These are phyloP conservation scores for Ogataea methanolica DNA, from an alignment of 805 yeast genomes.

Conservation along the genomic window DNA sequence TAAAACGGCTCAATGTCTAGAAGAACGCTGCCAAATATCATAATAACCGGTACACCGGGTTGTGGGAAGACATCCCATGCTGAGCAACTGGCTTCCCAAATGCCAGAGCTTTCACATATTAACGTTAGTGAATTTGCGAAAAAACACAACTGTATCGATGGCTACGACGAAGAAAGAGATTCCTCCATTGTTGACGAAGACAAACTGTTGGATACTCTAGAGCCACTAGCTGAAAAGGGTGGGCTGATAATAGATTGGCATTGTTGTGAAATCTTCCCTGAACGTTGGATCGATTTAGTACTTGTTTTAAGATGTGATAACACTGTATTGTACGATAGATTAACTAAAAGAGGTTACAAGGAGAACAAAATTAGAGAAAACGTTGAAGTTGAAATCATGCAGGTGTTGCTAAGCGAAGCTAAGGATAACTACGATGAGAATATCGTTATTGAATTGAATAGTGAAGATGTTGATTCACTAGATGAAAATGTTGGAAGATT, in stretches of 20 bases:
- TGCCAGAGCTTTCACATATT: constrained; percentile 48
- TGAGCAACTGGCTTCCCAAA: constrained; percentile 47
- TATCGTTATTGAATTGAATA: constrained; percentile 73
- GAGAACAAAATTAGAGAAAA: constrained; percentile 84
- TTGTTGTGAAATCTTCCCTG: constrained; percentile 93
- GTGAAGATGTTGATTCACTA: constrained; percentile 70
- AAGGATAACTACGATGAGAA: constrained; percentile 73
- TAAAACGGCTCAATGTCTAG: constrained; percentile 14
- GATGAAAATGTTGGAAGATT: constrained; percentile 81
- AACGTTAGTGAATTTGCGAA: constrained; percentile 81
- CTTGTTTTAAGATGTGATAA: constrained; percentile 83
- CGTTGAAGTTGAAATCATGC: constrained; percentile 96
- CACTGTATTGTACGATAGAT: constrained; percentile 65
- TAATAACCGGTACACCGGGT: constrained; percentile 94
- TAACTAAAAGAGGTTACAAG: constrained; percentile 71
- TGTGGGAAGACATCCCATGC: constrained; percentile 79
- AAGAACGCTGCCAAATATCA: constrained; percentile 60
- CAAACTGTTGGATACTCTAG: constrained; percentile 73
- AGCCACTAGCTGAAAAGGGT: constrained; percentile 76
- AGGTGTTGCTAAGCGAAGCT: constrained; percentile 83
- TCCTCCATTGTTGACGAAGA: constrained; percentile 92
- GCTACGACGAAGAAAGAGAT: constrained; percentile 81
- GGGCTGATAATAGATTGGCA: constrained; percentile 96
- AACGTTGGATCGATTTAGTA: constrained; percentile 84
- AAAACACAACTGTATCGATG: constrained; percentile 69